Evolutionary conservation across 2,329 filamentous ascomycete species (phyloP).

Genomic region (Aspergillus japonicus): DNA sequence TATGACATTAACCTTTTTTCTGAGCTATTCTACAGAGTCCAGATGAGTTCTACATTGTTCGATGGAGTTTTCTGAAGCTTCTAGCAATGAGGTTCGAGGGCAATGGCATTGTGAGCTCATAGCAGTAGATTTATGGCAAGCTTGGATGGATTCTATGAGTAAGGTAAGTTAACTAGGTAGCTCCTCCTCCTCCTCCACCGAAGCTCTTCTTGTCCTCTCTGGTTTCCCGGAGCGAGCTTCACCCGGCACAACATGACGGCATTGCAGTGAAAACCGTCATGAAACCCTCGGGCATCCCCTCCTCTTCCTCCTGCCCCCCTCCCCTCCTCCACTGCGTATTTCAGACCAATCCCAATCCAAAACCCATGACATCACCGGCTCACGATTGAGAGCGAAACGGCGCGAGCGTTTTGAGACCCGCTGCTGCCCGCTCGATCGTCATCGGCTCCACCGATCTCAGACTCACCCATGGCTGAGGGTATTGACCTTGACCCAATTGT

Average conservation of each 20-base stretch:
- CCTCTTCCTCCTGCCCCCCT: no score
- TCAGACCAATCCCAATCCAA: not conserved
- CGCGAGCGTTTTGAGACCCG: conserved; percentile 29
- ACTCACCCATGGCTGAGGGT: conserved; percentile 26
- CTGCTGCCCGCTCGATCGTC: conserved; percentile 28
- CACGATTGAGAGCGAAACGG: conserved; percentile 19
- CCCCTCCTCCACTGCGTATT: not conserved
- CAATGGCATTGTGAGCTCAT: not conserved
- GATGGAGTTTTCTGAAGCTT: not conserved
- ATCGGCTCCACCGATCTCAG: conserved; percentile 34
- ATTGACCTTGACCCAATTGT: conserved; percentile 24
- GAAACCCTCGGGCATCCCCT: not conserved
- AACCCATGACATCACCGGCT: conserved; percentile 29
- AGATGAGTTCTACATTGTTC: not conserved
- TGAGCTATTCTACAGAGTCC: not conserved
- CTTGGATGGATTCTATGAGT: no score
- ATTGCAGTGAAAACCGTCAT: not conserved
- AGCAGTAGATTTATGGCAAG: no score
- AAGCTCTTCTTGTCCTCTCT: not conserved
- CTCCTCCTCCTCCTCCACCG: not conserved
- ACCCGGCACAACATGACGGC: not conserved
- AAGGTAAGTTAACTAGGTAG: no score
- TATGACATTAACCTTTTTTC: not conserved
- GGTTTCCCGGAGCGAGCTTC: not conserved
- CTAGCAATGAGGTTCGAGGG: not conserved